Evolutionary conservation across 768 basidiomycete species (phyloP).

Genomic region (Auriscalpium microsporum): DNA sequence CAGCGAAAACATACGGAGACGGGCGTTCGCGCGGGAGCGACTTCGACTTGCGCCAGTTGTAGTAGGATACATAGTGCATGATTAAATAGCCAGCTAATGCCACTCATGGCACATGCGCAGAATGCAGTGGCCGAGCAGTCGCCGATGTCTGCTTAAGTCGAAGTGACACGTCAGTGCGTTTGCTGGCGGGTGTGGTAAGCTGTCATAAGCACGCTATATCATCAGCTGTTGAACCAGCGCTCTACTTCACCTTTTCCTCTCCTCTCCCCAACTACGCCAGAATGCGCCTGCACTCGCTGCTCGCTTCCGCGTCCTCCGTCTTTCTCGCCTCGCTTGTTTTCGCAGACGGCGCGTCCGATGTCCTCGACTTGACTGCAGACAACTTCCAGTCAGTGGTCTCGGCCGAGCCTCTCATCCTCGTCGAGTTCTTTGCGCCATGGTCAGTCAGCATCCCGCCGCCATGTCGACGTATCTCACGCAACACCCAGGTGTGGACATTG

Average conservation of each 20-base stretch:
- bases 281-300: conserved; percentile 56
- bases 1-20: conserved; percentile 49
- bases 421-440: conserved; percentile 96
- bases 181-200: not conserved
- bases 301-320: conserved; percentile 44
- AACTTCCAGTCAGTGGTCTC: conserved; percentile 62
- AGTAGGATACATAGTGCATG: not conserved
- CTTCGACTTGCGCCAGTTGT: conserved; percentile 46
- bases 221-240: not conserved
- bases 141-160: not conserved
- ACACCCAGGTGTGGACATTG: conserved; percentile 82
- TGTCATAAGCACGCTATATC: conserved; percentile 22
- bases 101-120: not conserved
- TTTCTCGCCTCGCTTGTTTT: conserved; percentile 45
- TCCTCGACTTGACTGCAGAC: conserved; percentile 62
- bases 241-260: conserved; percentile 15
- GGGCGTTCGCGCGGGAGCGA: conserved; percentile 63
- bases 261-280: conserved; percentile 22
- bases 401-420: conserved; percentile 67
- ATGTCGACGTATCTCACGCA: not conserved
- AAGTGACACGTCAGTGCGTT: not conserved
- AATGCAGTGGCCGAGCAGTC: not conserved
- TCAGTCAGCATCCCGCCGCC: conserved; percentile 20
- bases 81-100: not conserved
- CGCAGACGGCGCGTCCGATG: conserved; percentile 63